Evolutionary conservation across 305 asterid species (phyloP).

Genomic region (Lippia alba): DNA sequence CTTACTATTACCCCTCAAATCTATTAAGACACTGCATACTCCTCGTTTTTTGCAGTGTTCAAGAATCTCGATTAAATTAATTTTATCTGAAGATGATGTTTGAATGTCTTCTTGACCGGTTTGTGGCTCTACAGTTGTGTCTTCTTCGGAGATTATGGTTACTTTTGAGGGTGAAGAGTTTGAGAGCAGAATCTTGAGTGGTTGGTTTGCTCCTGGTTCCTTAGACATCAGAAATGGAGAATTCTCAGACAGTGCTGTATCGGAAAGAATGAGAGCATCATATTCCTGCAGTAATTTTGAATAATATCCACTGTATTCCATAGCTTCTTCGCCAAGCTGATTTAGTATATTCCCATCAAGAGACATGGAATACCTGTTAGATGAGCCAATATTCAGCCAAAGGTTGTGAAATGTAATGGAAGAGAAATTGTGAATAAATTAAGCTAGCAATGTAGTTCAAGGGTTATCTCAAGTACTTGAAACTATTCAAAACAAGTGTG

Average conservation of each 20-base stretch:
- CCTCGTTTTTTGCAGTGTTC: constrained; percentile 78
- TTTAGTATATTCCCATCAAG: constrained; percentile 63
- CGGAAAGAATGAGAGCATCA: constrained; percentile 71
- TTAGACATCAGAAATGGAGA: constrained; percentile 55
- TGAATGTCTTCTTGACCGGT: constrained; percentile 51
- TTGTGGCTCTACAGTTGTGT: constrained; percentile 37
- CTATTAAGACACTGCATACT: constrained; percentile 72
- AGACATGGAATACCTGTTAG: constrained; percentile 79
- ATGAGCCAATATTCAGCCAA: constrained; percentile 27
- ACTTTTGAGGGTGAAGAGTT: constrained; percentile 47
- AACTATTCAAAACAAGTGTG: too few species aligned
- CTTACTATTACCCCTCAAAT: constrained; percentile 48
- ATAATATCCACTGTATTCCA: constrained; percentile 79
- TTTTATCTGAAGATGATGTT: constrained; percentile 46
- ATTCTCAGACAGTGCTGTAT: constrained; percentile 38
- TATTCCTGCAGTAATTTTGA: constrained; percentile 85
- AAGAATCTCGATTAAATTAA: constrained; percentile 56
- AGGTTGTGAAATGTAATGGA: constrained; percentile 1
- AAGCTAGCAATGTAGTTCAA: not conserved
- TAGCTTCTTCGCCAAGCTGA: constrained; percentile 62
- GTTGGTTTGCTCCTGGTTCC: constrained; percentile 86
- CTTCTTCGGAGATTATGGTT: constrained; percentile 50
- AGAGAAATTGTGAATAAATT: constrained; percentile 11
- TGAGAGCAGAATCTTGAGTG: constrained; percentile 63
- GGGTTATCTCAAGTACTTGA: too few species aligned